Evolutionary conservation across 2,329 filamentous ascomycete species (phyloP), one percentile per base, ranked within the genome.

Genomic region (Eurotiales sp.): DNA sequence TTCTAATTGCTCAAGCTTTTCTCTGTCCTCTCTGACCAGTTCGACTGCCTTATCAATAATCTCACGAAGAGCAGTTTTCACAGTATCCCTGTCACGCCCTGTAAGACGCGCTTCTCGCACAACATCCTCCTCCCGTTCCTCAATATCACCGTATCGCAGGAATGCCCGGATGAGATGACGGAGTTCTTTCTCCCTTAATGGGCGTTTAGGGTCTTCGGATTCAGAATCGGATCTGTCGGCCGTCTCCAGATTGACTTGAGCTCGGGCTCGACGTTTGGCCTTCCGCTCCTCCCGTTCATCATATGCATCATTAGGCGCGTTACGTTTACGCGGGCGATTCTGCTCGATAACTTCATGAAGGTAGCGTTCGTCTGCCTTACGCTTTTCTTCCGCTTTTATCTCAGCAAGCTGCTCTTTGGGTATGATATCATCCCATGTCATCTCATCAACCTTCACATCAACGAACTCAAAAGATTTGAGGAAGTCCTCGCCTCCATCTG

Each of bases 371-470:
- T 96, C 84, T 51, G 88, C 83, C 63, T 87, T 87, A 67, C 86
- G 84, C 59, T 95, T 88, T 62, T 97, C 92, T 46, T 95, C 89
- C 0, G 84, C 85, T 68, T 95, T 96, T 71, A 97, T 87, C 54
- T 85, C 85, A 14, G 91, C 91, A 15, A 99, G 80, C 62, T 96
- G 85, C 7, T 96, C 90, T 54, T 91, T 90, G 0, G 93, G 95
- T 60, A 99, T 97, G 61, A 99, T 99, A 59, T 97, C 88, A 62
- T 99, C 93, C 93, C 93, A 99, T 59, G 95, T 90, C 22, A 97
- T 84, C 58, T 97, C 81, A 54, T 77, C 88, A 21, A 97, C 88
- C 72, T 97, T 97, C 70, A 97, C 92, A 69, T 99, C 93, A 1
- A 93, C 96, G 64, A 96, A 95, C 65, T 97, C 90, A 60, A 88